Conservation (phyloP, 1,284 basidiomycete genomes). For the Tremellales sp. region DNA sequence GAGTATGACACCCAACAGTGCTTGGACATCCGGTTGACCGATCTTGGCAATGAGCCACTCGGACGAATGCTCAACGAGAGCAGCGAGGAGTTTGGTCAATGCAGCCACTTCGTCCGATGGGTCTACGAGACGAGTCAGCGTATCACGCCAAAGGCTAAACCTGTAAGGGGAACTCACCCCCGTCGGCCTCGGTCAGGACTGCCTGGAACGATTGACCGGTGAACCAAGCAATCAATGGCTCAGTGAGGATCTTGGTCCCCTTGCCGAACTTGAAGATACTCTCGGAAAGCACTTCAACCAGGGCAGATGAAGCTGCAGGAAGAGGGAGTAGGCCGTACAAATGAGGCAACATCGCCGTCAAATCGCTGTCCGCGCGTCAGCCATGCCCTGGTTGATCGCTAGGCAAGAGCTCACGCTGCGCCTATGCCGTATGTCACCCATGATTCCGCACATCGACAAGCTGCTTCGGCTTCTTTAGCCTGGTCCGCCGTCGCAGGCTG, state of each 20-base stretch:
- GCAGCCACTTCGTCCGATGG: conserved; percentile 49
- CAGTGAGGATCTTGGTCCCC: conserved; percentile 67
- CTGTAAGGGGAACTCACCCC: conserved; percentile 14
- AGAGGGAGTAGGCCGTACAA: conserved; percentile 55
- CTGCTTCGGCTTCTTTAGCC: conserved; percentile 60
- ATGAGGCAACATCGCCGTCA: conserved; percentile 46
- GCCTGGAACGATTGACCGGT: conserved; percentile 50
- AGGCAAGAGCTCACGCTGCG: conserved; percentile 55
- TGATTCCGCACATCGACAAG: conserved; percentile 70
- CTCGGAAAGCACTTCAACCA: conserved; percentile 71
- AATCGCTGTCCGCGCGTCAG: conserved; percentile 50
- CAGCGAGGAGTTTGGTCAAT: conserved; percentile 70
- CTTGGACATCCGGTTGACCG: conserved; percentile 60
- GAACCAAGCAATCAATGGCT: conserved; percentile 74
- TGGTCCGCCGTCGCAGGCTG: conserved; percentile 25
- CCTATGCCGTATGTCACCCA: conserved; percentile 69
- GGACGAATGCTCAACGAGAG: conserved; percentile 77
- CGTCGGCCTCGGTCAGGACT: conserved; percentile 22
- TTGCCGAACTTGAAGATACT: conserved; percentile 68
- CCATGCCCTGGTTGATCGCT: conserved; percentile 2
- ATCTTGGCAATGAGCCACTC: conserved; percentile 71
- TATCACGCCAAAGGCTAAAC: not conserved
- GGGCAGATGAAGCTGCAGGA: conserved; percentile 62
- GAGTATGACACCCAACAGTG: conserved; percentile 66
- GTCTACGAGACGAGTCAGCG: conserved; percentile 14